A percentile compares a stretch with the other conserved stretches of the same genome.
Evolutionary conservation across 2,329 filamentous ascomycete species (phyloP).

Genomic region (Epichloe baconii): DNA sequence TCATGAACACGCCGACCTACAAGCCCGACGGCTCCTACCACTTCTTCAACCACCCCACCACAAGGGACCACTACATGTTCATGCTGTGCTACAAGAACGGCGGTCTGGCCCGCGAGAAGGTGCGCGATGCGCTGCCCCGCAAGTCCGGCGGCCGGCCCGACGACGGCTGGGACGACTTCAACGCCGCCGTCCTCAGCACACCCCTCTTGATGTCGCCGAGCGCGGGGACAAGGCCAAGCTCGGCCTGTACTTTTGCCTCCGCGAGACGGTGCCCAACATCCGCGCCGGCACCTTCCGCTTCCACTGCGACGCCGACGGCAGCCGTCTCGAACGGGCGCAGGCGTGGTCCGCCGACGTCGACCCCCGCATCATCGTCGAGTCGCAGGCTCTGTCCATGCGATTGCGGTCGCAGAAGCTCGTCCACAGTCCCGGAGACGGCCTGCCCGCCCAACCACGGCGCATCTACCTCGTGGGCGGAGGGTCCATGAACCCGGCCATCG

Average conservation of each 20-base stretch:
- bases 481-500: conserved; percentile 79
- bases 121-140: conserved; percentile 59
- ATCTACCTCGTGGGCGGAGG: conserved; percentile 90
- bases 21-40: conserved; percentile 83
- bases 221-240: conserved; percentile 55
- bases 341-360: conserved; percentile 49
- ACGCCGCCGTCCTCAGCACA: conserved; percentile 54
- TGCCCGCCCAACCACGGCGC: conserved; percentile 74
- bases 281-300: conserved; percentile 78
- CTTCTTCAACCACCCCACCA: conserved; percentile 97
- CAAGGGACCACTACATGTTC: conserved; percentile 90
- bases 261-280: conserved; percentile 91
- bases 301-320: conserved; percentile 43
- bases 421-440: conserved; percentile 31
- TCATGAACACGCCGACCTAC: conserved; percentile 93
- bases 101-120: conserved; percentile 77
- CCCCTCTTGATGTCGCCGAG: conserved; percentile 52
- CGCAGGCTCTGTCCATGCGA: conserved; percentile 84
- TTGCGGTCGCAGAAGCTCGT: conserved; percentile 73
- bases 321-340: conserved; percentile 27
- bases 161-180: conserved; percentile 67
- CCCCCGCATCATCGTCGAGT: conserved; percentile 74
- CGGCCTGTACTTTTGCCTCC: conserved; percentile 88
- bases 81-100: conserved; percentile 99
- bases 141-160: conserved; percentile 14